Evolutionary conservation across 78 protist genomes (phyloP).

Genomic region (Chrysochromulina tobinii): DNA sequence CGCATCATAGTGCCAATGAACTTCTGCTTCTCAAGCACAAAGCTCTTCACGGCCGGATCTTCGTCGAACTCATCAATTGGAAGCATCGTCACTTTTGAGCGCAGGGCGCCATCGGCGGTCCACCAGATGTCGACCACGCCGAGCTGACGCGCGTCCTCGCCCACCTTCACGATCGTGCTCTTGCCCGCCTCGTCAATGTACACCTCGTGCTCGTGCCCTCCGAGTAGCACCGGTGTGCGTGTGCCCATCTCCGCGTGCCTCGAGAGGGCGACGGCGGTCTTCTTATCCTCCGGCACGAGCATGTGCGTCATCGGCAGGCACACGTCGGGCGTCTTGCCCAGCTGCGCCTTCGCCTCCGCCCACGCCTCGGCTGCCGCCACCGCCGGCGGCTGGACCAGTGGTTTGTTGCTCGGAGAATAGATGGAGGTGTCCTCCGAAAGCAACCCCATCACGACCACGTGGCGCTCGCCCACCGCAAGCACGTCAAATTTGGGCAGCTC

Average conservation of each 20-base stretch:
- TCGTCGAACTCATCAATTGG: too few species aligned
- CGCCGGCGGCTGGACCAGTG: too few species aligned
- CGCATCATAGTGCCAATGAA: too few species aligned
- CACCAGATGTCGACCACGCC: neutral
- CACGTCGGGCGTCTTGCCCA: neutral
- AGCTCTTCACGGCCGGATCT: too few species aligned
- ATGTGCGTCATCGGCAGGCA: neutral
- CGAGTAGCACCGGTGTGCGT: neutral
- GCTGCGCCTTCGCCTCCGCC: neutral
- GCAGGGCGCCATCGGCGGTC: neutral
- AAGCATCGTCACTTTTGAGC: too few species aligned
- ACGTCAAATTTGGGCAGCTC: too few species aligned
- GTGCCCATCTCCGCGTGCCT: neutral
- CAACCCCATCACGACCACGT: too few species aligned
- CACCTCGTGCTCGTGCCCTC: slow-evolving; percentile 1
- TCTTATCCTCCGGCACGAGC: neutral
- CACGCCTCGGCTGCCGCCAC: neutral
- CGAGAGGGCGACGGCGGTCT: neutral
- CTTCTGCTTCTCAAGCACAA: too few species aligned
- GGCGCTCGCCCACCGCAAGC: too few species aligned
- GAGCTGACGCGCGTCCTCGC: neutral
- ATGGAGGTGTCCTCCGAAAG: too few species aligned
- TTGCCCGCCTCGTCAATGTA: neutral
- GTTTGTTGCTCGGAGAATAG: too few species aligned
- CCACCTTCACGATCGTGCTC: neutral